Evolutionary conservation across 495 filamentous ascomycete species (phyloP), one percentile per base, ranked within the genome.

Genomic region (Pseudotulostoma volvatum): DNA sequence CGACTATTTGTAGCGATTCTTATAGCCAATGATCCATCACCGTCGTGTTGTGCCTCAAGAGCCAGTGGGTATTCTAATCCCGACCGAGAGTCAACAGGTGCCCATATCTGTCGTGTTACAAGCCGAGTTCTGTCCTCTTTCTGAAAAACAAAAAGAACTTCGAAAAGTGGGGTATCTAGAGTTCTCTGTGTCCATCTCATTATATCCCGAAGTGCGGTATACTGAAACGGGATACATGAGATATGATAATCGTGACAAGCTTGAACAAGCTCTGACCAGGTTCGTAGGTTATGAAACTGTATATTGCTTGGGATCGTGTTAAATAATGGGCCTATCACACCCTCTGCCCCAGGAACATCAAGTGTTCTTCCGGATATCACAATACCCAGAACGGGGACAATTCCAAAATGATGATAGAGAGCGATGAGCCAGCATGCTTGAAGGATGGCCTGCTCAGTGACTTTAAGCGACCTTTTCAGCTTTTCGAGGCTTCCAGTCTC

Each of bases 91-190:
- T 73, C 66, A 5, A 73, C 20, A 7, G 67, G 49, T 1, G 50
- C 59, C 77, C 81, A 85, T 1, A 81, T 47, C 1, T 54, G 9
- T n/a, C 45, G 3, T 38, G 42, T 28, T 45, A 43, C 4, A 1
- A 23, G 33, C n/a, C 18, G 9, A 33, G 38, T 19, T 45, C 40
- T 3, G 17, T 30, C 44, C 20, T 56, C 54, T 51, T 73, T 72
- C 47, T 92, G 79, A 46, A 92, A 94, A 0, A 86, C 79, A 48
- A 95, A 93, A 3, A 96, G 61, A 0, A 70, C 79, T 47, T 93
- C 84, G 46, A 95, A 93, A 17, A 93, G 51, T 35, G 67, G 53
- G 45, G 69, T 55, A 33, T 73, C 64, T 33, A 64, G 42, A 33
- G 70, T 56, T 51, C 60, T 59, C 45, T 55, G 44, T 56, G 63